Conservation (phyloP, 139 green algal species). For the Raphidocelis subcapitata region DNA sequence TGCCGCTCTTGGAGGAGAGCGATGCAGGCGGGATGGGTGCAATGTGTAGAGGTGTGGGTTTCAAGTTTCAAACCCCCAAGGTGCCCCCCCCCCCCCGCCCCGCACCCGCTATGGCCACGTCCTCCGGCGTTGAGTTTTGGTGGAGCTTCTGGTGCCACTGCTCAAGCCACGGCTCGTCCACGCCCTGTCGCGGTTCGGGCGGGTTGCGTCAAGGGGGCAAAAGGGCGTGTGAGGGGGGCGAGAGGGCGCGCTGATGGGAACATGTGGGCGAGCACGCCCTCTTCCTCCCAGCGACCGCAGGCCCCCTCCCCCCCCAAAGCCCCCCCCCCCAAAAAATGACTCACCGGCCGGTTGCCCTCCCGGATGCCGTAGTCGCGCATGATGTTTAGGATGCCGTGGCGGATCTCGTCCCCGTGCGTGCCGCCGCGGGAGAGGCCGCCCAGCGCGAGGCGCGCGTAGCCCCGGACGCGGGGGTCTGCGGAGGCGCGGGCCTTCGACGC, state of each 20-base stretch:
- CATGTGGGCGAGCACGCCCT: too few species aligned
- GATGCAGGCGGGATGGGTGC: too few species aligned
- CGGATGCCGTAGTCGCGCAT: constrained; percentile 89
- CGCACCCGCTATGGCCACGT: constrained; percentile 71
- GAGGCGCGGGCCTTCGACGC: constrained; percentile 47
- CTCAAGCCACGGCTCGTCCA: constrained; percentile 88
- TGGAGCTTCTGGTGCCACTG: constrained; percentile 97
- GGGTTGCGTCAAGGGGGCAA: too few species aligned
- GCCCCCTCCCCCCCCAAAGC: too few species aligned
- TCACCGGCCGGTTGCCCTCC: constrained; percentile 76
- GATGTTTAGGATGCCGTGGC: constrained; percentile 92
- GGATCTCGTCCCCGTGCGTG: constrained; percentile 88
- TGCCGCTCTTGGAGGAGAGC: too few species aligned
- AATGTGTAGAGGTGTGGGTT: too few species aligned
- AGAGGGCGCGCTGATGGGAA: too few species aligned
- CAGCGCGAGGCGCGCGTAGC: constrained; percentile 68
- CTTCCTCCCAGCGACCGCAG: too few species aligned
- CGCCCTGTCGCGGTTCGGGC: constrained; percentile 72
- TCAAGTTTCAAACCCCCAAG: too few species aligned
- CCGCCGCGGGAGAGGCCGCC: constrained; percentile 80
- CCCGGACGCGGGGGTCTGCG: constrained; percentile 50
- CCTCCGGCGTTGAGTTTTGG: constrained; percentile 68
- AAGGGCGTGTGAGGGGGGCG: too few species aligned
- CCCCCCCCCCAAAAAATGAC: background rate
- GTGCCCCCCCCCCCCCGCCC: too few species aligned